phyloP scores from a whole-genome alignment of 495 filamentous ascomycete genomes.

The Penicillium paradoxum region DNA sequence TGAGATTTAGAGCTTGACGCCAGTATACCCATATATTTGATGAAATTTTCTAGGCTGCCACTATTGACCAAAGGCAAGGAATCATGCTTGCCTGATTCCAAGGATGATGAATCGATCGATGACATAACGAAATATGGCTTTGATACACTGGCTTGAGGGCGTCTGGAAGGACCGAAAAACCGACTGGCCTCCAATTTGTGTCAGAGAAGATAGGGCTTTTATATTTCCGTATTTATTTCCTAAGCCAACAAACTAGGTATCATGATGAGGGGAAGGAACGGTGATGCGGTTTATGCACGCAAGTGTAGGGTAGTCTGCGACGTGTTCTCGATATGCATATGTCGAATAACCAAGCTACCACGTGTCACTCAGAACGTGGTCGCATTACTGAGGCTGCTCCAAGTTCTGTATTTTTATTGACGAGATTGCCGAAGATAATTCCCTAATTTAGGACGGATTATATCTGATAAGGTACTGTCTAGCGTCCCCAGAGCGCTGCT shows the following conservation, averaged over 20 bases:
- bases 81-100: too few relatives aligned
- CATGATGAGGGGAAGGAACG: slow-evolving; percentile 7
- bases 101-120: not conserved
- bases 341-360: too few relatives aligned
- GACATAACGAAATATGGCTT: not conserved
- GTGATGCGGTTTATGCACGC: slow-evolving; percentile 10
- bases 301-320: slow-evolving; percentile 8
- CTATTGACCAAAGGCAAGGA: not conserved
- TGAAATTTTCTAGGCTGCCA: slow-evolving; percentile 7
- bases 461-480: too few relatives aligned
- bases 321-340: slow-evolving; percentile 1
- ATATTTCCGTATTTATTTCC: not conserved
- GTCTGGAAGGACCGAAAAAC: not conserved
- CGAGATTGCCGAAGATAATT: too few relatives aligned
- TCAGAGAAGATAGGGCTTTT: not conserved
- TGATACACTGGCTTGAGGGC: not conserved
- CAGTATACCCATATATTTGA: slow-evolving; percentile 7
- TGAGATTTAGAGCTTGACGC: slow-evolving; percentile 9
- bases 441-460: too few relatives aligned
- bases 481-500: not conserved
- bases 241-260: not conserved
- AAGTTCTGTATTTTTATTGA: too few relatives aligned
- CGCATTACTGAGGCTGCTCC: slow-evolving; percentile 10
- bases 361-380: slow-evolving; percentile 6
- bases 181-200: not conserved